Evolutionary conservation across 176 grass and related monocot species (phyloP), one percentile per base, ranked within the genome.

Genomic region (Bonia amplexicaulis): DNA sequence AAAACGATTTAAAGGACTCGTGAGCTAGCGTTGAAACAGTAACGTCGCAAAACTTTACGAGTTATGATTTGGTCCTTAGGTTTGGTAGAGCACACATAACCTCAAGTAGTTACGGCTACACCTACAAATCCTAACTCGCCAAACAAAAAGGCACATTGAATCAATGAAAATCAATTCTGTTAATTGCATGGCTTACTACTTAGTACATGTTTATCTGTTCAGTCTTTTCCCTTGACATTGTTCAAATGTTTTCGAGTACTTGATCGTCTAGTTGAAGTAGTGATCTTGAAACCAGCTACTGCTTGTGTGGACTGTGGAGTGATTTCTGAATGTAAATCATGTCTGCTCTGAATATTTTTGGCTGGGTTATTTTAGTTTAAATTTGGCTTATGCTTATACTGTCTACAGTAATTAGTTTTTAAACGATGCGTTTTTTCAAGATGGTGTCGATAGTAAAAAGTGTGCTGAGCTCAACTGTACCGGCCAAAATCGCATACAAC

Each of bases 1-100:
- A 27, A n/a, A 39, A 13, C 7, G 42, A 68, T 74, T 81, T 78
- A 79, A 90, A 39, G 27, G 40, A 73, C 84, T 87, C 89, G 89
- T 90, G 88, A 86, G 64, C 40, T 73, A 58, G 51, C 51, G 42
- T 25, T 45, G 72, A 53, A 60, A 73, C 33, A 70, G 58, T 26
- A 2, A 26, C 23, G 55, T n/a, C 9, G 40, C 20, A 41, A 46
- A 71, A 49, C 31, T 35, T 74, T 66, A 82, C 60, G 29, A 67
- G n/a, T 66, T n/a, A 84, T 74, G 31, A 78, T 79, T 65, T 4
- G 55, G 79, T 48, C 69, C 73, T 66, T 15, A 6, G 12, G 49
- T 69, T 76, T 82, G 26, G 77, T 69, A 60, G 57, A 74, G 78
- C 77, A 7, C 23, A 26, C 17, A 47, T 6, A 52, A 86, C 39